A percentile compares a stretch with the other conserved stretches of the same genome.
phyloP scores from a whole-genome alignment of 345 rosid species.

The Bruguiera sexangula region DNA sequence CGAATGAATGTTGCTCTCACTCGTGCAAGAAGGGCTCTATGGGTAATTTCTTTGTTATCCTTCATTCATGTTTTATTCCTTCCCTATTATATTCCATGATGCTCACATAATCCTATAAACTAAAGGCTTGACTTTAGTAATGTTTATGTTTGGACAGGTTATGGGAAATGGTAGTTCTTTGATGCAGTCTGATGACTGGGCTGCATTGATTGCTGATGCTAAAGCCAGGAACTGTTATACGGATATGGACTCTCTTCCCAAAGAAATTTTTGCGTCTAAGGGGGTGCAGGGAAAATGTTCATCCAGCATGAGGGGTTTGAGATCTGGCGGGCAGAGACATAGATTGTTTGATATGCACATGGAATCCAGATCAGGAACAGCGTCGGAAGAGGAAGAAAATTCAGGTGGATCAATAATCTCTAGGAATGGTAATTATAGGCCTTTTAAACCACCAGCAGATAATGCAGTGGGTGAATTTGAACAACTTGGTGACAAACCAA shows the following conservation, averaged over 20 bases:
- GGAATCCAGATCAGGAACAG: conserved; percentile 69
- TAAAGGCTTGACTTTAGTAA: no score
- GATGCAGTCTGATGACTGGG: conserved; percentile 88
- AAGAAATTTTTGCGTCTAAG: conserved; percentile 54
- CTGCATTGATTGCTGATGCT: conserved; percentile 80
- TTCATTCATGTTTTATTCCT: neutral
- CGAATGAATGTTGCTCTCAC: conserved; percentile 99
- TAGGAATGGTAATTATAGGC: conserved; percentile 59
- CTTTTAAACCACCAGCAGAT: conserved; percentile 43
- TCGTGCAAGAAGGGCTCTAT: conserved; percentile 91
- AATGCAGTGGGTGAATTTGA: conserved; percentile 57
- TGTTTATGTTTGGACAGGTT: conserved; percentile 50
- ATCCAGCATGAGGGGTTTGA: conserved; percentile 57
- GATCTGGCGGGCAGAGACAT: conserved; percentile 68
- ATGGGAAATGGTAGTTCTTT: conserved; percentile 94
- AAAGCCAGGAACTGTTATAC: conserved; percentile 81
- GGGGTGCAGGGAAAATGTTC: conserved; percentile 55
- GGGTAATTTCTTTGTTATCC: conserved; percentile 49
- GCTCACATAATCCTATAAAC: neutral
- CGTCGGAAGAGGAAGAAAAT: conserved; percentile 77
- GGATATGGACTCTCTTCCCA: conserved; percentile 89
- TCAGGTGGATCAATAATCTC: conserved; percentile 36
- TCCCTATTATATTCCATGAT: neutral
- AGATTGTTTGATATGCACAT: conserved; percentile 54
- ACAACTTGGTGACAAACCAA: conserved; percentile 55